Evolutionary conservation across 1,139 yeast species (phyloP).

Genomic region (Yamadazyma atmosphaerica): DNA sequence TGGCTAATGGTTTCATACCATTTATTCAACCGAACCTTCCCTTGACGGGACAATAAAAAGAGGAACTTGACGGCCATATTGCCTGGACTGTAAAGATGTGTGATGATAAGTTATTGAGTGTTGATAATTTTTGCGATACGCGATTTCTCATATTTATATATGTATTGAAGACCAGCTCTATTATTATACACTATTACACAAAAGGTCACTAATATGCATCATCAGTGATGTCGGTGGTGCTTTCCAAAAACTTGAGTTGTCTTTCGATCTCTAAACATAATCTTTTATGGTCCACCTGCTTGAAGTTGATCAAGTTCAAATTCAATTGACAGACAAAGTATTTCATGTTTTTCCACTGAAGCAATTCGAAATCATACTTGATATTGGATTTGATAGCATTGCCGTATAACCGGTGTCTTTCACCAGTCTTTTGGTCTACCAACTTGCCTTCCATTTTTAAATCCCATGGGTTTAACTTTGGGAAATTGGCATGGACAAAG

Average conservation of each 20-base stretch:
- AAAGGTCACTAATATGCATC: conserved; percentile 12
- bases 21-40: conserved; percentile 87
- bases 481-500: conserved; percentile 68
- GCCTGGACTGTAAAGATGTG: too few species aligned
- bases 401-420: conserved; percentile 53
- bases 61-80: conserved; percentile 74
- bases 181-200: too few species aligned
- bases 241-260: conserved; percentile 44
- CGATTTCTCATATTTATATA: too few species aligned
- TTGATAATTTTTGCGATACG: background rate
- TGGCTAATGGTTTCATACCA: conserved; percentile 87
- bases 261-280: conserved; percentile 50
- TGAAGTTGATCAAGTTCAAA: conserved; percentile 45
- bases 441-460: conserved; percentile 43
- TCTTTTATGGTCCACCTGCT: conserved; percentile 41
- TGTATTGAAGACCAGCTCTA: too few species aligned
- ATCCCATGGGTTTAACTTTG: conserved; percentile 61
- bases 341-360: conserved; percentile 62
- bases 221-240: conserved; percentile 24
- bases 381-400: conserved; percentile 50
- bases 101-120: background rate
- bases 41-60: conserved; percentile 86
- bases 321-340: conserved; percentile 56
- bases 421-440: conserved; percentile 34
- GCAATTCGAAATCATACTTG: conserved; percentile 60